Percentiles rank a stretch among this genome's conserved stretches.
Evolutionary conservation across 1,284 basidiomycete species (phyloP).

Genomic region (Ceratobasidium theobromae): DNA sequence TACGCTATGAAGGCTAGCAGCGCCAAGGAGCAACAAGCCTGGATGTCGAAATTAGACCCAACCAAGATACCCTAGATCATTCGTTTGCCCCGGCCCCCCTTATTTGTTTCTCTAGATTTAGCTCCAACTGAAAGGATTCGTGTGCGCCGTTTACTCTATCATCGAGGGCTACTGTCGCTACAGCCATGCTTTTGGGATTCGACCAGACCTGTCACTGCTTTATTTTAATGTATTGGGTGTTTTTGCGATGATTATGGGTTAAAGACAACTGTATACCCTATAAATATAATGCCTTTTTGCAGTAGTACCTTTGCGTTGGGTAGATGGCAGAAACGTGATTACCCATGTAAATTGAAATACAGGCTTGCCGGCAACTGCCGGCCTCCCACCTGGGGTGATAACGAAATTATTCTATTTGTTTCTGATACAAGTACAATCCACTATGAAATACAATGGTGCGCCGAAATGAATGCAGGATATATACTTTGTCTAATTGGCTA

Average conservation of each 20-base stretch:
- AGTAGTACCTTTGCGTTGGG: too few relatives aligned
- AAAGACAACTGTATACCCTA: background rate
- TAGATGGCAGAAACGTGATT: background rate
- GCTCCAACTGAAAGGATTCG: background rate
- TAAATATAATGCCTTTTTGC: too few relatives aligned
- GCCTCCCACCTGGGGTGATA: background rate
- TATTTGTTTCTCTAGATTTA: background rate
- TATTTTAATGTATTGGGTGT: background rate
- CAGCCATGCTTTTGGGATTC: background rate
- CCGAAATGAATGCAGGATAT: background rate
- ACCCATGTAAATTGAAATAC: background rate
- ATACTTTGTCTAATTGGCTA: too few relatives aligned
- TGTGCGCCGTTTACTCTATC: background rate
- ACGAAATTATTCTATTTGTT: background rate
- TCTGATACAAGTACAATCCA: background rate
- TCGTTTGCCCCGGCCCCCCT: background rate
- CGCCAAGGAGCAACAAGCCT: slow-evolving; percentile 77
- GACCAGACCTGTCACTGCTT: background rate
- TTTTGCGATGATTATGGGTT: background rate
- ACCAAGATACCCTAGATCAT: slow-evolving; percentile 51
- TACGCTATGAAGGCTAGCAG: slow-evolving; percentile 81
- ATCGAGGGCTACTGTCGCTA: too few relatives aligned
- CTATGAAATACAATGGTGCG: background rate
- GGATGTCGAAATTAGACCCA: slow-evolving; percentile 80
- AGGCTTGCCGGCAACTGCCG: background rate